These are phyloP conservation scores for Yamadazyma membranifaciens DNA, from an alignment of 1,139 yeast species.

Conservation along the genomic window DNA sequence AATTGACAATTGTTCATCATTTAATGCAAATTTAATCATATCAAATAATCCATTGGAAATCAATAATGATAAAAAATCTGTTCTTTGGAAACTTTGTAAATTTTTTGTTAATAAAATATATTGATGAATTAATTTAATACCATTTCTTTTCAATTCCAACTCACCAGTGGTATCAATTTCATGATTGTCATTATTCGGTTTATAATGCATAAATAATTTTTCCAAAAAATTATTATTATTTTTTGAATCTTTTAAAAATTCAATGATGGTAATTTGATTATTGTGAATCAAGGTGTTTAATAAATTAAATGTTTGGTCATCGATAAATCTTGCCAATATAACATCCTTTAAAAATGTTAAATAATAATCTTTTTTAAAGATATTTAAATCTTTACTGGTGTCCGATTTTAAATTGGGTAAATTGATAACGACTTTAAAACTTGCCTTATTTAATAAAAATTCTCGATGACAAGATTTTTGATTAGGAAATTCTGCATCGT, in stretches of 20 bases:
- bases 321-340: conserved; percentile 74
- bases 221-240: conserved; percentile 36
- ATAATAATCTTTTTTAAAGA: conserved; percentile 72
- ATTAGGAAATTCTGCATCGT: conserved; percentile 82
- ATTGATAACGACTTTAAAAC: conserved; percentile 70
- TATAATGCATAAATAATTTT: conserved; percentile 57
- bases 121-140: conserved; percentile 78
- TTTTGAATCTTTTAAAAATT: conserved; percentile 58
- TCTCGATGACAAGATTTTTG: conserved; percentile 78
- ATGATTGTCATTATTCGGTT: conserved; percentile 3
- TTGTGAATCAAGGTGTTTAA: conserved; percentile 64
- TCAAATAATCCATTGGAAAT: conserved; percentile 69
- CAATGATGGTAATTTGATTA: conserved; percentile 70
- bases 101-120: conserved; percentile 73
- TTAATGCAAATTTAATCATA: conserved; percentile 70
- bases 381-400: conserved; percentile 32
- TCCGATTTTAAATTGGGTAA: conserved; percentile 49
- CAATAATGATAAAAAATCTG: conserved; percentile 62
- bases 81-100: conserved; percentile 61
- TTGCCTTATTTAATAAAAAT: conserved; percentile 54
- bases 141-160: conserved; percentile 55
- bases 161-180: neutral
- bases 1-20: conserved; percentile 47
- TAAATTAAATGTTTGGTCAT: conserved; percentile 71
- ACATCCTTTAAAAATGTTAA: conserved; percentile 84